Evolutionary conservation across 1,284 basidiomycete genomes (phyloP), one percentile per base, ranked within the genome.

Genomic region (Amylostereum areolatum): DNA sequence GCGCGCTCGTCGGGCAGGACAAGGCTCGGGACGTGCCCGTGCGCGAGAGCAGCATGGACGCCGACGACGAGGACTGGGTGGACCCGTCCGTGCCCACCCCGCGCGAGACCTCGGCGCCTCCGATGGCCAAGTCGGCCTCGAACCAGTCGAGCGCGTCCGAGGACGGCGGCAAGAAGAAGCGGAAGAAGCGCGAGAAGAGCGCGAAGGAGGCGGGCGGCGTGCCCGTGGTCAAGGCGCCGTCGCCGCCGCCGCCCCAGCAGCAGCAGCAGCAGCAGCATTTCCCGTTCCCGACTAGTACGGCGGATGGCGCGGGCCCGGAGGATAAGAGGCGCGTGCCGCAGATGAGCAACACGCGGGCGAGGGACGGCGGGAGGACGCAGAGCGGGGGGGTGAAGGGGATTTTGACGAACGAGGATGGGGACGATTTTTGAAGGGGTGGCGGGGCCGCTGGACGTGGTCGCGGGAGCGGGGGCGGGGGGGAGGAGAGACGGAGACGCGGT

Each of bases 351-450:
- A 75, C 80, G 37, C 77, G 83, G 37, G 87, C 81, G 37, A 71
- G 85, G 50, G 85, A 89, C 64, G 87, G 87, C 4, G 86, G 86
- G 36, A 70, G 87, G 57, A 89, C 87, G 52, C 84, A 88, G 69
- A 89, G 86, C 59, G 87, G 86, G 3, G 86, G 86, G 25, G 85
- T 89, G 27, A 81, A 78, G 57, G 85, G 83, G 12, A 73, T 88
- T 43, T 64, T 83, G 61, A 73, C 75, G 35, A 77, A 75, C 6
- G 57, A 68, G 45, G 66, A 67, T 42, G 53, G 53, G 41, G 66
- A 68, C 52, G 67, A 70, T 50, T 65, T 66, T 42, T 67, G 18
- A 18, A 18, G 18, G 18, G 18, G 18, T 18, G 18, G 18, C 18
- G 18, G 18, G 18, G 18, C 18, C 18, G 18, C 18, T 18, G 18